Conservation (phyloP, 2,329 filamentous ascomycete genomes). For the Botryosphaeria dothidea region DNA sequence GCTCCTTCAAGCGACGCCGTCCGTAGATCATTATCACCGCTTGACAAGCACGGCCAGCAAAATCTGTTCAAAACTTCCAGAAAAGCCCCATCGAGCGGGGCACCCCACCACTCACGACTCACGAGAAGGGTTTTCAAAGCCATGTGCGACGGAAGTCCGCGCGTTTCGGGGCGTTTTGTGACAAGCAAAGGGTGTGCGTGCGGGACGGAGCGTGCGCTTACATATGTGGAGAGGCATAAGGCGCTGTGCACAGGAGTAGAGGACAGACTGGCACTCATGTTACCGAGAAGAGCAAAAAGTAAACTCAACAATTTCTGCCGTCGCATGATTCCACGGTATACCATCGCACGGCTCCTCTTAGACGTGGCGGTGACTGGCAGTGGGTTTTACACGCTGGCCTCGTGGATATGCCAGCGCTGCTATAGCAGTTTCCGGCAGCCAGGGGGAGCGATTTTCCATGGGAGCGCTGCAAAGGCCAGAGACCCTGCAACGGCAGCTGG, state of each 20-base stretch:
- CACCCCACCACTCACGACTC: slow-evolving; percentile 12
- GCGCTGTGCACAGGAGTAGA: background rate
- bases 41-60: slow-evolving; percentile 18
- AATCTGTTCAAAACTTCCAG: slow-evolving; percentile 19
- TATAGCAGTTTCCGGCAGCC: background rate
- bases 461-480: background rate
- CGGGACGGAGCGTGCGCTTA: background rate
- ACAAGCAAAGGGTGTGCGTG: background rate
- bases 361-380: slow-evolving; percentile 3
- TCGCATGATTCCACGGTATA: slow-evolving; percentile 13
- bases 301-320: slow-evolving; percentile 18
- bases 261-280: slow-evolving; percentile 10
- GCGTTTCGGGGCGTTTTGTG: slow-evolving; percentile 17
- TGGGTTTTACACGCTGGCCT: background rate
- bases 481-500: background rate
- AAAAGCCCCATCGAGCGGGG: slow-evolving; percentile 11
- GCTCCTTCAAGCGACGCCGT: slow-evolving; percentile 5
- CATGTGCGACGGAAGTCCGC: slow-evolving; percentile 14
- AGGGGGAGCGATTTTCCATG: background rate
- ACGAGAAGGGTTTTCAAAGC: slow-evolving; percentile 4
- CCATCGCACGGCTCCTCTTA: slow-evolving; percentile 17
- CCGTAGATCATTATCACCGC: slow-evolving; percentile 17
- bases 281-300: slow-evolving; percentile 18
- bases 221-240: slow-evolving; percentile 17
- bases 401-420: background rate